Percentiles rank a stretch among this genome's conserved stretches.
phyloP scores from a whole-genome alignment of 768 basidiomycete genomes.

The Hygrophoropsis aurantiaca region DNA sequence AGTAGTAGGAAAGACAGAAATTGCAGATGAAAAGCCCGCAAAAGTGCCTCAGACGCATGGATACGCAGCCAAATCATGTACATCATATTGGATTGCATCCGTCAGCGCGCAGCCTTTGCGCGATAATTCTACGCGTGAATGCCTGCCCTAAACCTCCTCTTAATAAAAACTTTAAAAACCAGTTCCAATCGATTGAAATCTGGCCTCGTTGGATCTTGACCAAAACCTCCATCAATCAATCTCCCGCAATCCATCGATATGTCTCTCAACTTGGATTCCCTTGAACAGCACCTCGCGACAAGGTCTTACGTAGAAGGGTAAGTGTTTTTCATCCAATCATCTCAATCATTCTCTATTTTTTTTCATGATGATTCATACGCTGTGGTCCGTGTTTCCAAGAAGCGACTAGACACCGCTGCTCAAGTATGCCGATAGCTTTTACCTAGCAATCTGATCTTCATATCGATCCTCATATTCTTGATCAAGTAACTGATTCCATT shows the following conservation, averaged over 20 bases:
- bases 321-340: slow-evolving; percentile 34
- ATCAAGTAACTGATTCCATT: slow-evolving; percentile 6
- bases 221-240: slow-evolving; percentile 20
- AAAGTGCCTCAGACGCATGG: too few relatives aligned
- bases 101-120: too few relatives aligned
- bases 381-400: slow-evolving; percentile 98
- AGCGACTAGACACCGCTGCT: slow-evolving; percentile 90
- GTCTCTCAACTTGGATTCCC: slow-evolving; percentile 67
- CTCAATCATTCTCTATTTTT: slow-evolving; percentile 11
- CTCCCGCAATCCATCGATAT: slow-evolving; percentile 38
- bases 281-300: slow-evolving; percentile 84
- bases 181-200: neutral
- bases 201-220: neutral
- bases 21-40: too few relatives aligned
- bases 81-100: too few relatives aligned
- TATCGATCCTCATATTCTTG: slow-evolving; percentile 10
- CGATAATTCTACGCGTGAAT: neutral
- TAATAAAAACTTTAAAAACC: neutral
- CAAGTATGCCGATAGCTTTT: slow-evolving; percentile 68
- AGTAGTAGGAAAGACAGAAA: too few relatives aligned
- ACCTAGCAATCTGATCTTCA: slow-evolving; percentile 73
- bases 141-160: neutral
- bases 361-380: slow-evolving; percentile 66
- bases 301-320: slow-evolving; percentile 92
- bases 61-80: too few relatives aligned